Evolutionary conservation across 2,329 filamentous ascomycete genomes (phyloP).

Genomic region (Colletotrichum sp.): DNA sequence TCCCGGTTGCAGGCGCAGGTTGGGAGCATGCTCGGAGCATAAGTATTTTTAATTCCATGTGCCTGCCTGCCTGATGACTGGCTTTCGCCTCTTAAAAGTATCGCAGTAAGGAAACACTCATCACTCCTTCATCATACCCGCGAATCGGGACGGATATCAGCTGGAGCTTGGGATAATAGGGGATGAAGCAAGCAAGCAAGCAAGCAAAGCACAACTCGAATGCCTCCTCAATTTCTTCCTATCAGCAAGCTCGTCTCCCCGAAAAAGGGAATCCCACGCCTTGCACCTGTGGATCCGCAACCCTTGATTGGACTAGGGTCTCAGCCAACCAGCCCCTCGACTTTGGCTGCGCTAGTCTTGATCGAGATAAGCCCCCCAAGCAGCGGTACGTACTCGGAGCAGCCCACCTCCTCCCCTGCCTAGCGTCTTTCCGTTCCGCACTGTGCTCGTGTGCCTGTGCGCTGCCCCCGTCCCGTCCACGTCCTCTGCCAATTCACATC

Average conservation of each 20-base stretch:
- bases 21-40: background rate
- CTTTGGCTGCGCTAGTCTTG: background rate
- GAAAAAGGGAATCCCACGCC: conserved; percentile 18
- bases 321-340: conserved; percentile 1
- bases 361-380: background rate
- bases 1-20: background rate
- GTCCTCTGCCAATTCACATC: background rate
- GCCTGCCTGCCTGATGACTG: background rate
- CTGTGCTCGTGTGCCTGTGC: conserved; percentile 1
- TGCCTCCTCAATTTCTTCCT: conserved; percentile 5
- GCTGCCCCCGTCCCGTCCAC: background rate
- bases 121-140: background rate
- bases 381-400: background rate
- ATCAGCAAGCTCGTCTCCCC: conserved; percentile 10
- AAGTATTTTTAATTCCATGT: background rate
- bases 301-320: background rate
- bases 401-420: background rate
- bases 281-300: background rate
- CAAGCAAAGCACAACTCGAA: background rate
- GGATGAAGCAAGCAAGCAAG: background rate
- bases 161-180: background rate
- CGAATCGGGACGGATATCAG: background rate
- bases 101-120: background rate
- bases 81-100: background rate
- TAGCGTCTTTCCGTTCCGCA: background rate